These are phyloP conservation scores for Apophysomyces variabilis DNA, from an alignment of 371 early-diverging fungal species.

Conservation along the genomic window DNA sequence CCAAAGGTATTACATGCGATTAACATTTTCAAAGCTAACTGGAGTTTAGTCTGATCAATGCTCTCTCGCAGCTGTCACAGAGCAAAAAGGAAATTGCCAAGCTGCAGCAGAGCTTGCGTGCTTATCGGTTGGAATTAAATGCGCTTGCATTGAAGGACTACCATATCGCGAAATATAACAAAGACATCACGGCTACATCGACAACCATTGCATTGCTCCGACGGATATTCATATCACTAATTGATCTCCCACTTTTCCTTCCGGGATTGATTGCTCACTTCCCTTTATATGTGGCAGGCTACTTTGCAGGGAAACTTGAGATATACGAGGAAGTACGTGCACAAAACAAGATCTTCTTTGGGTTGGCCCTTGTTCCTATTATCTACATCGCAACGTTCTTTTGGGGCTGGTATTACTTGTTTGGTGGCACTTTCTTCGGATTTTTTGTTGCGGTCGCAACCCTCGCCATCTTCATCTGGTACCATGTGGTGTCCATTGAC, in stretches of 20 bases:
- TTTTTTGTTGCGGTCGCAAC: conserved; percentile 46
- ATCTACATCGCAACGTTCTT: conserved; percentile 47
- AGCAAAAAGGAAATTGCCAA: conserved; percentile 35
- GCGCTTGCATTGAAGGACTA: conserved; percentile 38
- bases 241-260: conserved; percentile 58
- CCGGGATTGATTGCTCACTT: conserved; percentile 58
- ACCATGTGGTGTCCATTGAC: conserved; percentile 54
- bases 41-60: conserved; percentile 45
- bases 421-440: conserved; percentile 48
- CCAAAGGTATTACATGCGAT: conserved; percentile 42
- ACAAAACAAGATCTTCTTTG: conserved; percentile 59
- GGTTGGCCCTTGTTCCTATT: conserved; percentile 44
- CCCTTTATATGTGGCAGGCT: conserved; percentile 58
- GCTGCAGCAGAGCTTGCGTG: conserved; percentile 45
- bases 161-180: conserved; percentile 56
- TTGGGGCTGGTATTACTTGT: conserved; percentile 48
- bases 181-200: conserved; percentile 43
- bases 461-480: conserved; percentile 49
- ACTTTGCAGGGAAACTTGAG: conserved; percentile 51
- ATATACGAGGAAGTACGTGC: conserved; percentile 61
- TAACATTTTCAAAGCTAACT: background rate
- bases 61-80: conserved; percentile 31
- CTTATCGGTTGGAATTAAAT: conserved; percentile 50
- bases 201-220: conserved; percentile 45
- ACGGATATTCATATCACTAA: conserved; percentile 40